Percentiles rank a stretch among this genome's conserved stretches.
phyloP scores from a whole-genome alignment of 257 asterid genomes.

The Datura wrightii region DNA sequence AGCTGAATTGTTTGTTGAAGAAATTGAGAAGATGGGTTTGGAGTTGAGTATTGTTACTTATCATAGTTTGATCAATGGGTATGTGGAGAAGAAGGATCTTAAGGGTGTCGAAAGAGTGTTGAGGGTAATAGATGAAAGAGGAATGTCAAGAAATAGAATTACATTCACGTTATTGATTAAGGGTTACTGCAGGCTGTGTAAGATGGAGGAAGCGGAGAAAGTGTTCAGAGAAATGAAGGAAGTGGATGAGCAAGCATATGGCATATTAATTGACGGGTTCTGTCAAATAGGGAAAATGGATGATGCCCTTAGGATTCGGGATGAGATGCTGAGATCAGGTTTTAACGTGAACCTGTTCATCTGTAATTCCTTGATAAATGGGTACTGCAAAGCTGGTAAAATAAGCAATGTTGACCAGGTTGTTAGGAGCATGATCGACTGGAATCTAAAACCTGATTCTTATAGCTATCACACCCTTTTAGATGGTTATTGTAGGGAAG shows the following conservation, averaged over 20 bases:
- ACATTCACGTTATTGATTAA: constrained; percentile 76
- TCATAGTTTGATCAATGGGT: constrained; percentile 84
- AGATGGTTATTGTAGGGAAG: constrained; percentile 76
- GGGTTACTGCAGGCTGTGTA: constrained; percentile 71
- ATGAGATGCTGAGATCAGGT: constrained; percentile 75
- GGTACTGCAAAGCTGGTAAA: constrained; percentile 74
- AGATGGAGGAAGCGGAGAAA: constrained; percentile 69
- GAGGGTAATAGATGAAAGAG: constrained; percentile 55
- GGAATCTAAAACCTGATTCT: constrained; percentile 71
- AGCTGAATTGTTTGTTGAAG: constrained; percentile 67
- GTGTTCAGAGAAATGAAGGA: constrained; percentile 62
- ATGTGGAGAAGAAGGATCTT: constrained; percentile 64
- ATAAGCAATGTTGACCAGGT: constrained; percentile 63
- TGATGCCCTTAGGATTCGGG: constrained; percentile 68
- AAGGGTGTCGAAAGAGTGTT: constrained; percentile 65
- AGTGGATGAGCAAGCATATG: constrained; percentile 73
- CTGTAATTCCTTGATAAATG: constrained; percentile 78
- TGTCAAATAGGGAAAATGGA: constrained; percentile 80
- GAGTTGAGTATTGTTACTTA: constrained; percentile 71
- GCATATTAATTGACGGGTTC: constrained; percentile 77
- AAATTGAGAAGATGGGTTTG: constrained; percentile 62
- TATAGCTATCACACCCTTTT: constrained; percentile 77
- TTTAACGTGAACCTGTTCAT: constrained; percentile 65
- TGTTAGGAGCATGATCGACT: constrained; percentile 51
- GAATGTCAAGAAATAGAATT: constrained; percentile 60